These are phyloP conservation scores for Curvularia sp. DNA, from an alignment of 2,329 filamentous ascomycete species.

Conservation along the genomic window DNA sequence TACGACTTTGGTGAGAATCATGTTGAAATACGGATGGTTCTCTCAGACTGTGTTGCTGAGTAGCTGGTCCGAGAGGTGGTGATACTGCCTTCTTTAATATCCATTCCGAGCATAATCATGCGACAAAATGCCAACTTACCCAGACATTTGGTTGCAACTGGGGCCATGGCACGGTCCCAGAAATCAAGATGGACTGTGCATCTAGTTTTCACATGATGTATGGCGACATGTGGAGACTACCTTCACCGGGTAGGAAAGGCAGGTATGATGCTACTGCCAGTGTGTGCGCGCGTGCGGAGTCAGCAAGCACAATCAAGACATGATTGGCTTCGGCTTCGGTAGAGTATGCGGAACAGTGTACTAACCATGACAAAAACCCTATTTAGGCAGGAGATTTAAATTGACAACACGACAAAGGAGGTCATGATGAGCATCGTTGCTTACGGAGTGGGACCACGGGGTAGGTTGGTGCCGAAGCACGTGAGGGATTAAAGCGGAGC, in stretches of 20 bases:
- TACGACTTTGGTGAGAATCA: constrained; percentile 36
- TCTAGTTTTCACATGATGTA: constrained; percentile 18
- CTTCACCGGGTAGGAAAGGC: constrained; percentile 7
- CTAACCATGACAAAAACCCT: not conserved
- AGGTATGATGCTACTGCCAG: constrained; percentile 11
- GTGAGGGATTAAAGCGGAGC: constrained; percentile 7
- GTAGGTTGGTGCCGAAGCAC: constrained; percentile 2
- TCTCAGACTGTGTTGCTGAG: constrained; percentile 18
- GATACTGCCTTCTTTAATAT: constrained; percentile 17
- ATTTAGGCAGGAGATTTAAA: not conserved
- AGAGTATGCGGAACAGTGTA: not conserved
- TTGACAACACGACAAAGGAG: not conserved
- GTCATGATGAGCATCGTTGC: not conserved
- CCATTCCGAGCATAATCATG: constrained; percentile 13
- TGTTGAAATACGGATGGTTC: constrained; percentile 22
- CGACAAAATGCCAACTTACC: constrained; percentile 13
- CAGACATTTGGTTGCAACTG: constrained; percentile 4
- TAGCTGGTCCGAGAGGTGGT: constrained; percentile 16
- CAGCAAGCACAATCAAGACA: constrained; percentile 15
- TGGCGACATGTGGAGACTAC: constrained; percentile 7
- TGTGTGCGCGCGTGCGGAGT: constrained; percentile 15
- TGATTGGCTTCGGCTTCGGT: constrained; percentile 9
- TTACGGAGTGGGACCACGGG: not conserved
- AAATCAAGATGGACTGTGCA: not conserved
- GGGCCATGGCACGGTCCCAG: constrained; percentile 11